Base-by-base conservation (phyloP, 441 rosid genomes). In the Cnidoscolus chayamansa region DNA sequence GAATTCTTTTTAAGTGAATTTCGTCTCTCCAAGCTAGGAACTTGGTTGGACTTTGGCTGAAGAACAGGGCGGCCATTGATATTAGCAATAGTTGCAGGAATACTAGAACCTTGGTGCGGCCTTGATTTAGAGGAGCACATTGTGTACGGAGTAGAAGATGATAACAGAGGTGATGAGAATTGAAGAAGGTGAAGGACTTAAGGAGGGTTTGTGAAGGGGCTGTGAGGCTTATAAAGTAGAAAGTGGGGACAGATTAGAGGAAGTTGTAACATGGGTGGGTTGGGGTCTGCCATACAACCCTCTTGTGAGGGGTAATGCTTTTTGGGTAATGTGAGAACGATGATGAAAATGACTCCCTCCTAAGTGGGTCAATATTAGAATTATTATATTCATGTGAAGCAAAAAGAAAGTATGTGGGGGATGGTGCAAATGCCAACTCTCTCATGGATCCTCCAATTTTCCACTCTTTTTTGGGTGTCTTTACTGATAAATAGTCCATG, bases 51-150 rank as follows among this genome's bases (percentile, higher is more conserved):
- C 54, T 81, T 84, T 32, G 88, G 91, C 65, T 90, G 88, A 72
- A 90, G 93, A 67, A 90, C 90, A 1, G 82, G 86, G 0, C 90
- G 86, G 48, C 90, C 92, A 61, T 89, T 82, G 80, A 84, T 83
- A 20, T 64, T 79, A 43, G 75, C 70, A 54, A 72, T 10, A 2
- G 25, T 50, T 19, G 50, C 11, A 8, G 25, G 25, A 20, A 11
- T 11, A 9, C n/a, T 71, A 71, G 53, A 11, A 63, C 37, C 19
- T 35, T 37, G 60, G 56, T 55, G 69, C 35, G 57, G 40, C 64
- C 63, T 73, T 12, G 61, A 48, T 59, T 73, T 66, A 49, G 71
- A 66, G 66, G 72, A 57, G 47, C 76, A 66, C 76, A 72, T 72
- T 40, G 45, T 40, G 45, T 40, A 40, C 0, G 45, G 45, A 40